A percentile compares a stretch with the other conserved stretches of the same genome.
Evolutionary conservation across 495 filamentous ascomycete species (phyloP).

Genomic region (Halenospora varia): DNA sequence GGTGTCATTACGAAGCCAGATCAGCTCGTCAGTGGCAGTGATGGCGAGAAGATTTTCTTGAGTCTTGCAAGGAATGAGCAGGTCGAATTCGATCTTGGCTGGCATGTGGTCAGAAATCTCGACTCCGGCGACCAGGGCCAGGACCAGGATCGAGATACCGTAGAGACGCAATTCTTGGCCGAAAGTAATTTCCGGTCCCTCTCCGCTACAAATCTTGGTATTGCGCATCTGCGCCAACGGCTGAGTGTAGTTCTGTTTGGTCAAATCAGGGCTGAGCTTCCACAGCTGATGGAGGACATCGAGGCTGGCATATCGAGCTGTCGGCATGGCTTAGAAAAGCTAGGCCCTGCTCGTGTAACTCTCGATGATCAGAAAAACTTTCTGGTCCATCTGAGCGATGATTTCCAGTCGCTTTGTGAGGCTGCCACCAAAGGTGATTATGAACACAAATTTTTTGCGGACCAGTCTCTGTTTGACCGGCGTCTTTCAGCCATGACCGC

Average conservation of each 20-base stretch:
- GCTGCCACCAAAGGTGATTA: conserved; percentile 52
- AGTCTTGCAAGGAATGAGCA: conserved; percentile 42
- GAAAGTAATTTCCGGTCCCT: conserved; percentile 27
- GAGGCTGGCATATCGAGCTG: conserved; percentile 29
- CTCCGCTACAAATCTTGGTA: conserved; percentile 31
- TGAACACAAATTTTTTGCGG: conserved; percentile 47
- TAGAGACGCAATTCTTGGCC: conserved; percentile 35
- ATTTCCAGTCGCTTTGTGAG: conserved; percentile 44
- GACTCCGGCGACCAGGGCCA: conserved; percentile 34
- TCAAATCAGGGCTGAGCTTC: conserved; percentile 55
- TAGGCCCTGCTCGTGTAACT: conserved; percentile 45
- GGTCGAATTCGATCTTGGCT: conserved; percentile 41
- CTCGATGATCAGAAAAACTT: conserved; percentile 46
- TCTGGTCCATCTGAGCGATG: conserved; percentile 48
- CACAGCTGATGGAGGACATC: conserved; percentile 54
- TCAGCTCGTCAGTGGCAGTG: conserved; percentile 32
- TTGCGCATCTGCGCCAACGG: conserved; percentile 42
- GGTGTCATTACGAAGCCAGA: conserved; percentile 58
- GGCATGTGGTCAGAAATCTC: conserved; percentile 48
- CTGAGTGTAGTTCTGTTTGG: conserved; percentile 53
- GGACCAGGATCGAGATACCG: conserved; percentile 31
- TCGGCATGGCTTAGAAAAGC: conserved; percentile 30
- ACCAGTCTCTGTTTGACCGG: not conserved
- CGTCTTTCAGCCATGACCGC: conserved; percentile 8
- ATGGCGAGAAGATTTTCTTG: conserved; percentile 33